Evolutionary conservation across 768 basidiomycete genomes (phyloP).

Genomic region (Floccularia luteovirens): DNA sequence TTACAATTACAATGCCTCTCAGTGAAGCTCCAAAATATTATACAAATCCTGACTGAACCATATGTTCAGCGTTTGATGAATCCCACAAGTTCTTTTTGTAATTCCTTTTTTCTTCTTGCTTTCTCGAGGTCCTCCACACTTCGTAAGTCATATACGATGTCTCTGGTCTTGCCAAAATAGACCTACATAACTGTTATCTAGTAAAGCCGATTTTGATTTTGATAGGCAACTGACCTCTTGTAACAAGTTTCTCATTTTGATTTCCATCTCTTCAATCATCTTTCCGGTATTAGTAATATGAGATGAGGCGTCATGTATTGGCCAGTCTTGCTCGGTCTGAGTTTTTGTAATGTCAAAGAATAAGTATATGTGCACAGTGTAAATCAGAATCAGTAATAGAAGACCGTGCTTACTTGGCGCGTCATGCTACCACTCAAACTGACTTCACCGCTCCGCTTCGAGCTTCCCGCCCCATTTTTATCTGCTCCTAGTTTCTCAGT

Average conservation of each 20-base stretch:
- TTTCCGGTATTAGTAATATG: conserved; percentile 93
- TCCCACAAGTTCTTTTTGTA: conserved; percentile 88
- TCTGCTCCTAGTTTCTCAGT: conserved; percentile 28
- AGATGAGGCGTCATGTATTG: conserved; percentile 69
- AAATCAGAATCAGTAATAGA: not conserved
- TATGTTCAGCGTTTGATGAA: conserved; percentile 66
- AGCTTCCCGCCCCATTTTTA: conserved; percentile 29
- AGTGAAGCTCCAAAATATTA: too few relatives aligned
- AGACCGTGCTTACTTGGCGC: conserved; percentile 61
- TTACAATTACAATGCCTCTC: too few relatives aligned
- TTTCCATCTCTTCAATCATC: conserved; percentile 99
- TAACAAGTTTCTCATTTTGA: conserved; percentile 94
- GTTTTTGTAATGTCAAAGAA: not conserved
- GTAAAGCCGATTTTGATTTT: not conserved
- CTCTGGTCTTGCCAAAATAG: conserved; percentile 95
- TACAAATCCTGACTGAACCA: too few relatives aligned
- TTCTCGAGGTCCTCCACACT: conserved; percentile 83
- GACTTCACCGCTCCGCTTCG: conserved; percentile 68
- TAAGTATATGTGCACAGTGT: not conserved
- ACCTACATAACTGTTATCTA: conserved; percentile 38
- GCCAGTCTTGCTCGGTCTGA: conserved; percentile 82
- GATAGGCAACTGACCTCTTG: conserved; percentile 53
- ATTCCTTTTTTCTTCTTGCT: conserved; percentile 69
- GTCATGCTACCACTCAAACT: conserved; percentile 95
- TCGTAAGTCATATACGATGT: conserved; percentile 88